These are phyloP conservation scores for Leucogyrophana mollusca DNA, from an alignment of 768 basidiomycete species.

Conservation along the genomic window DNA sequence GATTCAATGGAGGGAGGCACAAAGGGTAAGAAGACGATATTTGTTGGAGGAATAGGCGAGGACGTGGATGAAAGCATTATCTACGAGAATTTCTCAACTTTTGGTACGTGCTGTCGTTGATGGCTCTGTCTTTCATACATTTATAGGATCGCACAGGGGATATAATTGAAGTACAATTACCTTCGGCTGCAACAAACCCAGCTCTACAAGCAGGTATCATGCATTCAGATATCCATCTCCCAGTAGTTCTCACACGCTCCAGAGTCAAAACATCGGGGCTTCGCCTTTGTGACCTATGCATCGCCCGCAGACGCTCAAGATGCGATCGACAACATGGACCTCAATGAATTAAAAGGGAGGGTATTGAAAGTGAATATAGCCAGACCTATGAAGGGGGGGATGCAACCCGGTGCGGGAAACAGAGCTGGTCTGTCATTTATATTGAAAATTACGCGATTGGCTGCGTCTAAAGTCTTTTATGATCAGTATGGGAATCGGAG, in stretches of 20 bases:
- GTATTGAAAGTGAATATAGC: conserved; percentile 85
- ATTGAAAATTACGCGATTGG: not conserved
- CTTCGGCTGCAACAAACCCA: conserved; percentile 72
- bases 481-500: conserved; percentile 93
- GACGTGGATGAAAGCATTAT: conserved; percentile 79
- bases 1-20: conserved; percentile 69
- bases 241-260: not conserved
- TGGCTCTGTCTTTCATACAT: not conserved
- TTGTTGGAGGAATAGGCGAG: conserved; percentile 80
- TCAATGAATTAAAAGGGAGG: conserved; percentile 81
- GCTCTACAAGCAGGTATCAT: conserved; percentile 55
- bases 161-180: conserved; percentile 88
- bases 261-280: conserved; percentile 89
- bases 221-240: conserved; percentile 8
- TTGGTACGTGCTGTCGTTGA: conserved; percentile 54
- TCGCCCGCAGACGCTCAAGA: conserved; percentile 86
- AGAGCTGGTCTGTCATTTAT: conserved; percentile 61
- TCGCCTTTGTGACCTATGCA: conserved; percentile 88
- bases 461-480: conserved; percentile 2
- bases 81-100: conserved; percentile 80
- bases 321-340: conserved; percentile 98
- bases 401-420: conserved; percentile 64
- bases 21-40: conserved; percentile 83
- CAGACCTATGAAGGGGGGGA: conserved; percentile 71
- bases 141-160: conserved; percentile 60